Conservation (phyloP, 352 stramenopile species). For the Globisporangium solare region DNA sequence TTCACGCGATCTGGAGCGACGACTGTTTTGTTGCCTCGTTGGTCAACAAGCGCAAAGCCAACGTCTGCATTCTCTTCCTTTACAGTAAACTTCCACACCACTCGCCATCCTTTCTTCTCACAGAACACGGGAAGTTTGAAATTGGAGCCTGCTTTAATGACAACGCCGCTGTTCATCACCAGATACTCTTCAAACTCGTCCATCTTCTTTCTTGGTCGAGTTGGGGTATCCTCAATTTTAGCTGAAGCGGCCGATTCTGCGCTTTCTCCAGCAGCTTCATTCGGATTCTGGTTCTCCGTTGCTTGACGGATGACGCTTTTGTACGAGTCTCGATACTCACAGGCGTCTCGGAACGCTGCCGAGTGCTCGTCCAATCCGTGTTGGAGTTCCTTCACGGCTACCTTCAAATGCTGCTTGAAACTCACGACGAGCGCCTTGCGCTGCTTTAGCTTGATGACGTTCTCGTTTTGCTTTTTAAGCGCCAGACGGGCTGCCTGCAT, state of each 20-base stretch:
- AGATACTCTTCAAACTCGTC: slow-evolving; percentile 60
- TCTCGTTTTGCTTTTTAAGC: slow-evolving; percentile 37
- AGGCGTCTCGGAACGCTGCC: slow-evolving; percentile 54
- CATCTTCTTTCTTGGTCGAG: not conserved
- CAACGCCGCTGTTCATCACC: slow-evolving; percentile 68
- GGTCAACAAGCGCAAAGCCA: slow-evolving; percentile 35
- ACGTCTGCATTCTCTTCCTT: slow-evolving; percentile 70
- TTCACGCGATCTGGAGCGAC: slow-evolving; percentile 52
- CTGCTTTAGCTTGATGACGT: slow-evolving; percentile 30
- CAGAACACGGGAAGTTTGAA: slow-evolving; percentile 75
- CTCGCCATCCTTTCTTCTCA: slow-evolving; percentile 47
- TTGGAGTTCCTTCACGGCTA: slow-evolving; percentile 44
- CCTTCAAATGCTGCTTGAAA: slow-evolving; percentile 35
- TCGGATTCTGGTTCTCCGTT: not conserved
- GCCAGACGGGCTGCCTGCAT: slow-evolving; percentile 25
- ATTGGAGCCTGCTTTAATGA: slow-evolving; percentile 68
- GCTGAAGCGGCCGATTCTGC: not conserved
- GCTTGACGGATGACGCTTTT: not conserved
- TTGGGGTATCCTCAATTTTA: not conserved
- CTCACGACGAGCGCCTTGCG: slow-evolving; percentile 30
- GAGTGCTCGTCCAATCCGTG: slow-evolving; percentile 52
- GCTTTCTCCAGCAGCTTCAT: not conserved
- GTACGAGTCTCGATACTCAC: slow-evolving; percentile 43
- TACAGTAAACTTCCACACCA: slow-evolving; percentile 78
- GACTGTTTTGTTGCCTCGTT: slow-evolving; percentile 16